Evolutionary conservation across 345 rosid species (phyloP).

Genomic region (Eucalyptus erythrocorys): DNA sequence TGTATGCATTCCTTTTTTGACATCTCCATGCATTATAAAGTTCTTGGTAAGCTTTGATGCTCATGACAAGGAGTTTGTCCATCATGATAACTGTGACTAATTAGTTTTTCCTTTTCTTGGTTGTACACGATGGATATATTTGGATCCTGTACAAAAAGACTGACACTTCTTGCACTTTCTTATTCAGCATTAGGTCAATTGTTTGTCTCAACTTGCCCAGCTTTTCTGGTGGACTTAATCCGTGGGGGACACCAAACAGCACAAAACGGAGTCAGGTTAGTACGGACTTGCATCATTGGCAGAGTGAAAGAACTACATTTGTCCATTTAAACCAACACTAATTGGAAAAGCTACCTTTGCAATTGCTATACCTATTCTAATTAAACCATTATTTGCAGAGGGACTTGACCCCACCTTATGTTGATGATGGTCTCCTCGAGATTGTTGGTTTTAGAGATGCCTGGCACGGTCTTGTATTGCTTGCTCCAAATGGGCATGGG

Average conservation of each 20-base stretch:
- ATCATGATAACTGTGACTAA: not conserved
- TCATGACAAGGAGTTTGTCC: not conserved
- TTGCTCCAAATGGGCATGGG: constrained; percentile 82
- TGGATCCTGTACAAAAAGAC: not conserved
- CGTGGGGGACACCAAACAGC: constrained; percentile 79
- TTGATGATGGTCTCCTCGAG: constrained; percentile 77
- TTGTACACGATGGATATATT: not conserved
- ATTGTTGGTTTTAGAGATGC: constrained; percentile 94
- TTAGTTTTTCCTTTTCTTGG: not conserved
- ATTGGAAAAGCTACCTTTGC: not conserved
- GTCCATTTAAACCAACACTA: not conserved
- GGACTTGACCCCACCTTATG: constrained; percentile 65
- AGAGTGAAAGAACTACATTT: not conserved
- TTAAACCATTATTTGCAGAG: constrained; percentile 24
- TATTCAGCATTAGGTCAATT: constrained; percentile 71
- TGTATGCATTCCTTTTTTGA: not conserved
- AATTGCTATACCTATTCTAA: not conserved
- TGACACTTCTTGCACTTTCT: not conserved
- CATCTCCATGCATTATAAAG: not conserved
- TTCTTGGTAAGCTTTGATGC: not conserved
- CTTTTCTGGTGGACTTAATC: constrained; percentile 88
- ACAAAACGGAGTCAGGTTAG: constrained; percentile 37
- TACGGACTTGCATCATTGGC: not conserved
- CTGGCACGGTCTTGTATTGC: constrained; percentile 87
- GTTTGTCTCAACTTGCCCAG: constrained; percentile 88